phyloP scores from a whole-genome alignment of 2,329 filamentous ascomycete species.

The Phaeoacremonium minimum region DNA sequence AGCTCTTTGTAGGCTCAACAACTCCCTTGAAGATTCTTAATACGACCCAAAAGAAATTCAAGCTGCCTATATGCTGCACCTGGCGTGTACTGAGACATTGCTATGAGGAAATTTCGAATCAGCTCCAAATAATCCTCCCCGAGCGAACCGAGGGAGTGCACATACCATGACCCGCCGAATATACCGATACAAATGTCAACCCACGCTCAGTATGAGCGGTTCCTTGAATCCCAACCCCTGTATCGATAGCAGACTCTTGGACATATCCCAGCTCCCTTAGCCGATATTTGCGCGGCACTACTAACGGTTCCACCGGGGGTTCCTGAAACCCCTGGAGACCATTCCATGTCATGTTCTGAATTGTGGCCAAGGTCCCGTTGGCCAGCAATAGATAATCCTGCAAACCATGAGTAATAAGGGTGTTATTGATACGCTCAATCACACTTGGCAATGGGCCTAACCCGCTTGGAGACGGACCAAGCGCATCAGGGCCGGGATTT shows the following conservation, averaged over 20 bases:
- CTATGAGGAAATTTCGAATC: no score
- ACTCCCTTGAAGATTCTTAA: constrained; percentile 7
- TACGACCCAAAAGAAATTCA: constrained; percentile 8
- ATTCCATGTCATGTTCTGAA: constrained; percentile 71
- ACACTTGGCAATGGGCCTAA: constrained; percentile 5
- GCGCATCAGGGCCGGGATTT: background rate
- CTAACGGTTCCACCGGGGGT: constrained; percentile 26
- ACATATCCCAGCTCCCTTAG: constrained; percentile 2
- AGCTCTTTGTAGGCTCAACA: no score
- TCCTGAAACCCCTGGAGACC: constrained; percentile 59
- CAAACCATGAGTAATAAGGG: constrained; percentile 6
- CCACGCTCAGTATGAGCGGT: constrained; percentile 7
- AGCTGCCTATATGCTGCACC: constrained; percentile 7
- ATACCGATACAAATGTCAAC: constrained; percentile 5
- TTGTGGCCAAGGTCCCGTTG: constrained; percentile 59
- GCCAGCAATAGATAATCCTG: constrained; percentile 52
- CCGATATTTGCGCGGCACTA: constrained; percentile 5
- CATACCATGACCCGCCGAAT: constrained; percentile 5
- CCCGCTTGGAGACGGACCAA: background rate
- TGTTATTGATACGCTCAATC: constrained; percentile 8
- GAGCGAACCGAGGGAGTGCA: no score
- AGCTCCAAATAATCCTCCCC: no score
- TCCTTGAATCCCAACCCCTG: constrained; percentile 6
- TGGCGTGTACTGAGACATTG: constrained; percentile 9
- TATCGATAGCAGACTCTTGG: no score